Percentiles rank a stretch among this genome's conserved stretches.
phyloP scores from a whole-genome alignment of 495 filamentous ascomycete genomes.

The Pyronema domesticum region DNA sequence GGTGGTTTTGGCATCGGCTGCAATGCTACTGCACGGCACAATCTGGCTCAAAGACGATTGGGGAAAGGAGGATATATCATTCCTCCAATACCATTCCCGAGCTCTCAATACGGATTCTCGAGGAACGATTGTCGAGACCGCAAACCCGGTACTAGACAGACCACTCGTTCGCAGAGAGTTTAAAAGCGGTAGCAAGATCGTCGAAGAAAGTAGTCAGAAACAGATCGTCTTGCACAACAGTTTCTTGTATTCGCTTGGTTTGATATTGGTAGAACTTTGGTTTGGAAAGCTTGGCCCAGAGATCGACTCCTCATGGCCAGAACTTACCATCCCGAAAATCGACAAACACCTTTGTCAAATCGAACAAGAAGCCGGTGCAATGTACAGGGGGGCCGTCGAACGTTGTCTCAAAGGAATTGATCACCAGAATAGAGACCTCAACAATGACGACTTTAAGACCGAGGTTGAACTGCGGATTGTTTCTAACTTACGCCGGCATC shows the following conservation, averaged over 20 bases:
- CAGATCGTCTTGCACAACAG: conserved; percentile 11
- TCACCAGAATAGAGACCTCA: conserved; percentile 9
- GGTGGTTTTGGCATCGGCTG: conserved; percentile 10
- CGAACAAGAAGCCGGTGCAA: conserved; percentile 19
- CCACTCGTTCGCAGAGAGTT: conserved; percentile 19
- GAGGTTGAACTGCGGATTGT: conserved; percentile 23
- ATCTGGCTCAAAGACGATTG: conserved; percentile 10
- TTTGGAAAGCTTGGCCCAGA: conserved; percentile 8
- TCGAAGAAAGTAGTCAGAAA: background rate
- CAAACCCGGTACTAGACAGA: conserved; percentile 6
- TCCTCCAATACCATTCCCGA: conserved; percentile 3
- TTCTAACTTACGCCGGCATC: background rate
- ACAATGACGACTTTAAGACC: conserved; percentile 20
- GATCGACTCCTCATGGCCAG: background rate
- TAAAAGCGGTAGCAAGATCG: conserved; percentile 1
- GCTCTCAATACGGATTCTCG: background rate
- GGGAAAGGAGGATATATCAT: conserved; percentile 9
- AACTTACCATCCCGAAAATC: background rate
- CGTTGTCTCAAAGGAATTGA: conserved; percentile 25
- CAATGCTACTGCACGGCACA: conserved; percentile 16
- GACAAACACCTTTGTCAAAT: conserved; percentile 2
- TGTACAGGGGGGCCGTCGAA: conserved; percentile 25
- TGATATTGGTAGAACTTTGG: conserved; percentile 26
- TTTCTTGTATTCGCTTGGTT: conserved; percentile 23
- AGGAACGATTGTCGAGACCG: background rate